Evolutionary conservation across 257 asterid species (phyloP), one percentile per base, ranked within the genome.

Genomic region (Lithospermum erythrorhizon): DNA sequence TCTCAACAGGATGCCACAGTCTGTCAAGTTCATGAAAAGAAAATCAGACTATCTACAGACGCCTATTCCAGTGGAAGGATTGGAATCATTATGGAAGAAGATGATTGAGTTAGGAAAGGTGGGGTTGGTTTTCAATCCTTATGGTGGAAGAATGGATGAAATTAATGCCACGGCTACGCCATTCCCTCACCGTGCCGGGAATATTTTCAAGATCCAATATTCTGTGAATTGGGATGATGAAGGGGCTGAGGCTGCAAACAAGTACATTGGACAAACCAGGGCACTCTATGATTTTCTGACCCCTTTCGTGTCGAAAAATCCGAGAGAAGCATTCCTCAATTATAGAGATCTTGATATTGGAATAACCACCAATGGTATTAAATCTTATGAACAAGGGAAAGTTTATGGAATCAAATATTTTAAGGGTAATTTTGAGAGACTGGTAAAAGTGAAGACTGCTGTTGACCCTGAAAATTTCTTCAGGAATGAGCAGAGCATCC

Each of bases 321-420:
- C 85, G 4, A 73, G 85, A 58, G 70, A 61, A 52, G 78, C 85
- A 4, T 79, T 20, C 24, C 69, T 80, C 5, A 79, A 79, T 57
- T 82, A 79, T 8, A 68, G 89, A 19, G 89, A 79, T 20, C 23
- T 79, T 2, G 86, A 82, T 27, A 66, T 77, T 30, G 89, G 86
- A 8, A 72, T 62, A 1, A 65, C 47, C 1, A 58, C 59, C 35
- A 65, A 72, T 21, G 70, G 72, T 7, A 13, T 3, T 3, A 25
- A 72, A 6, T 61, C 62, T 1, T 71, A 67, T 5, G 17, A 65
- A 1, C 35, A 78, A 52, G 81, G 61, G 0, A 65, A 59, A 64
- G 78, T 72, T 49, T 82, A 72, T 22, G 87, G 84, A 15, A 4
- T 13, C 13, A 82, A 70, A 65, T 82, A 72, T 60, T 82, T 82